Conservation (phyloP, 306 rosid genomes). For the Vigna mungo region DNA sequence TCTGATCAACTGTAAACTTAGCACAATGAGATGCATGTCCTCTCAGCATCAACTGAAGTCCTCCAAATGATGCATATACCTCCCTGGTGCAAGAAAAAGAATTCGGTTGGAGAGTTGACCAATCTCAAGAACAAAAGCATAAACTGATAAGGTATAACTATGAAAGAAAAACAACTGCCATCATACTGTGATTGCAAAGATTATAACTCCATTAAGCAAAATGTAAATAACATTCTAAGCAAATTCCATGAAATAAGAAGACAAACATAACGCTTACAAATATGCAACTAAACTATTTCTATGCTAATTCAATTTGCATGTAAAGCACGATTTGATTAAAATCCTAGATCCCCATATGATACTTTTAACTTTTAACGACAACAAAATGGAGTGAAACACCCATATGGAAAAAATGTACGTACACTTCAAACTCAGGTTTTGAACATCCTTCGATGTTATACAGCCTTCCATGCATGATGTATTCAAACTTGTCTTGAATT, state of each 20-base stretch:
- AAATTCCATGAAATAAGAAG: slow-evolving; percentile 5
- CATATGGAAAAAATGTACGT: slow-evolving; percentile 46
- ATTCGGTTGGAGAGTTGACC: background rate
- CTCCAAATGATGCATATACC: slow-evolving; percentile 83
- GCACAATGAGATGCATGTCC: slow-evolving; percentile 69
- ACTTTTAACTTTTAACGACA: background rate
- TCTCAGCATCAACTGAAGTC: slow-evolving; percentile 83
- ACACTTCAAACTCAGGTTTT: slow-evolving; percentile 65
- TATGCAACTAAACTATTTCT: background rate
- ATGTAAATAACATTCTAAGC: background rate
- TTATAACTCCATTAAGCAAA: background rate
- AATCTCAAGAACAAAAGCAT: slow-evolving; percentile 5
- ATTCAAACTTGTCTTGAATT: slow-evolving; percentile 87
- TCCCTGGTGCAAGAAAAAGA: slow-evolving; percentile 61
- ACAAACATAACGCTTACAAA: background rate
- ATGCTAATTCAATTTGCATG: background rate
- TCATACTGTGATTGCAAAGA: background rate
- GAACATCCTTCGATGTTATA: slow-evolving; percentile 68
- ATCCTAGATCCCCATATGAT: background rate
- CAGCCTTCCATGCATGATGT: slow-evolving; percentile 84
- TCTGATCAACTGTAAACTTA: slow-evolving; percentile 68
- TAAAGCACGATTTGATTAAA: slow-evolving; percentile 6
- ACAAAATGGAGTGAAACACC: slow-evolving; percentile 17
- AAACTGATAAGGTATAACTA: background rate
- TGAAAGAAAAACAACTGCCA: too few species aligned